Base-by-base conservation (phyloP, 306 rosid species). In the Aeschynomene evenia region DNA sequence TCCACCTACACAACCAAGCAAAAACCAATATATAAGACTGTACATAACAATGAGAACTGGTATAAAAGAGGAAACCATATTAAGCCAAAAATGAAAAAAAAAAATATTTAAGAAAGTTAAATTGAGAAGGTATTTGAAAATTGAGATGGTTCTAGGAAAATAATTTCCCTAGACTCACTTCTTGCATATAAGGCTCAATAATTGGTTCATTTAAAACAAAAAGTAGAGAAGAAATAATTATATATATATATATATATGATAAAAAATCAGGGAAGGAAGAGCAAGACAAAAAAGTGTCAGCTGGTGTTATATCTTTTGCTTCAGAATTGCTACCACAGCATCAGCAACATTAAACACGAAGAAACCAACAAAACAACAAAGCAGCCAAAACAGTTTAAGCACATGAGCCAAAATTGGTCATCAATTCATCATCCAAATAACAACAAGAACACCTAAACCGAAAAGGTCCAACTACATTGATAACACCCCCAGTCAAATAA, bases 381-480 rank as follows among this genome's bases (percentile, higher is more conserved):
- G 58, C 64, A 56, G 33, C 46, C 70, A 49, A 34, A 62, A 62
- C 58, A 60, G 77, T 53, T 54, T 10, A 2, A 46, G 20, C 51
- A 45, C 52, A 63, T 28, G 62, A 74, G 69, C 65, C 73, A 65
- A 64, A 64, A 63, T 6, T n/a, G 37, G 29, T 66, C 56, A 49
- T 31, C 66, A 56, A 63, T 6, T 28, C 36, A 21, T 66, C 56
- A 49, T 31, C 66, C 51, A 69, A 42, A 69, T 20, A 77, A 43
- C 63, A 73, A 68, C 18, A 72, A 63, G 36, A 70, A 15, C 51
- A 7, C 53, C 19, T 20, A 45, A 62, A 16, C 67, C 67, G 49
- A 53, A 71, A 31, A 18, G 31, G 62, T 64, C 66, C 67, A 73
- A 71, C 70, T 61, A 72, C 68, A 53, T 40, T 33, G 71, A 76